These are phyloP conservation scores for Colletotrichum brevisporum DNA, from an alignment of 2,329 filamentous ascomycete species.

Conservation along the genomic window DNA sequence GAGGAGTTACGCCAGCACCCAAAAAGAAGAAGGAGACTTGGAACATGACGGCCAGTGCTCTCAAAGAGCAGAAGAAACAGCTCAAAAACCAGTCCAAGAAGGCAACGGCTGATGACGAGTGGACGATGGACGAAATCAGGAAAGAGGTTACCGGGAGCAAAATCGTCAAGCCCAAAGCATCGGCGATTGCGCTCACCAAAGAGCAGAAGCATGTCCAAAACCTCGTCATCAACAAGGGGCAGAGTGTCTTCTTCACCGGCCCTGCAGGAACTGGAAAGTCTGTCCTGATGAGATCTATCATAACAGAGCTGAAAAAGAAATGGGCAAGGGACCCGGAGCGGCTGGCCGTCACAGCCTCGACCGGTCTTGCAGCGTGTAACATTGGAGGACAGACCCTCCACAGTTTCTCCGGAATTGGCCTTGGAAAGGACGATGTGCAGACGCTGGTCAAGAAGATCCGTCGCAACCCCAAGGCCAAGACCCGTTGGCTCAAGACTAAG, in stretches of 20 bases:
- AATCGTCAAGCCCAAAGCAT: slow-evolving; percentile 56
- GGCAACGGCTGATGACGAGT: slow-evolving; percentile 55
- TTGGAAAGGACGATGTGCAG: slow-evolving; percentile 89
- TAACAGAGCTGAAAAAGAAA: slow-evolving; percentile 83
- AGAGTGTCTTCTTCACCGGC: slow-evolving; percentile 98
- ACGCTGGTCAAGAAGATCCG: slow-evolving; percentile 92
- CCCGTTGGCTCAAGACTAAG: slow-evolving; percentile 90
- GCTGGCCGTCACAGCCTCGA: slow-evolving; percentile 94
- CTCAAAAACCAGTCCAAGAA: slow-evolving; percentile 75
- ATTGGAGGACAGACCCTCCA: slow-evolving; percentile 96
- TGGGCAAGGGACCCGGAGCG: slow-evolving; percentile 83
- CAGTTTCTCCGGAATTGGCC: slow-evolving; percentile 94
- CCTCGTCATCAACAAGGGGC: slow-evolving; percentile 82
- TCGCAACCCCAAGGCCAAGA: slow-evolving; percentile 88
- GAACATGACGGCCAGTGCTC: slow-evolving; percentile 80
- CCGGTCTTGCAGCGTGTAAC: slow-evolving; percentile 95
- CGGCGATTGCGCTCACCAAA: slow-evolving; percentile 79
- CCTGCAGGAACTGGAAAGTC: slow-evolving; percentile 98
- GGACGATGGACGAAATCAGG: slow-evolving; percentile 59
- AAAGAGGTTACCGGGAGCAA: slow-evolving; percentile 57
- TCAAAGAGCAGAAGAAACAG: slow-evolving; percentile 84
- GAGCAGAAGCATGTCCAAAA: slow-evolving; percentile 90
- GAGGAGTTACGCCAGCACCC: slow-evolving; percentile 47
- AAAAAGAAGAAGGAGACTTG: slow-evolving; percentile 64
- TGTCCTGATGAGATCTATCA: slow-evolving; percentile 93